Base-by-base conservation (phyloP, 371 early-diverging fungal genomes). In the Dichotomocladium elegans region DNA sequence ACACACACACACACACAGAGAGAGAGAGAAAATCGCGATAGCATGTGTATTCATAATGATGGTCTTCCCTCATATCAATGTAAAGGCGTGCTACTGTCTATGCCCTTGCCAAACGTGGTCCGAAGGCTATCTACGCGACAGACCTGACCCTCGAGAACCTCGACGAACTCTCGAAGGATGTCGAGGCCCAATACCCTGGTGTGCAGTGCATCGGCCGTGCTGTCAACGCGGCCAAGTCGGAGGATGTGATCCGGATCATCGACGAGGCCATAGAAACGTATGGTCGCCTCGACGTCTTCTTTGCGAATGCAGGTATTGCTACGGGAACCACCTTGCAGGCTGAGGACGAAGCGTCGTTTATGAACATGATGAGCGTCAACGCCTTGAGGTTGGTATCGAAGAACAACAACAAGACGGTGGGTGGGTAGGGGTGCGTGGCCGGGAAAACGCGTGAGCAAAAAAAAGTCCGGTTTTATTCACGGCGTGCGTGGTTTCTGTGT, bases 261-360 rank as follows among this genome's bases (percentile, higher is more conserved):
- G 43, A 70, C 15, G 70, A 77, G 27, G 76, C 78, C 2, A 47
- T 81, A 47, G 41, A 51, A 1, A 51, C 42, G 0, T 78, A 57
- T 60, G 80, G 82, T 40, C 52, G 82, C 27, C 47, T 81, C 19
- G 82, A 81, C 60, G 79, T 81, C 6, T 81, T 77, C 33, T 72
- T 82, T 28, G 82, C 82, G 6, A 81, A 66, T 58, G 51, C 51
- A 21, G 58, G 47, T 44, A 41, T 45, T 26, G 60, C 70, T 12
- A 47, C 55, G 6, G 71, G 58, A 21, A 50, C 53, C 12, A 44
- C 24, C 15, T 44, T 70, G 46, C 58, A 55, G n/a, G 60, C 40
- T 29, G 65, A 61, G 30, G 58, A 57, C 46, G 56, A 54, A 17
- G 56, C 61, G 44, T 58, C 54, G 4, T 71, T 70, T 42, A 71